phyloP scores from a whole-genome alignment of 2,329 filamentous ascomycete genomes.

The Trichoderma asperellum region DNA sequence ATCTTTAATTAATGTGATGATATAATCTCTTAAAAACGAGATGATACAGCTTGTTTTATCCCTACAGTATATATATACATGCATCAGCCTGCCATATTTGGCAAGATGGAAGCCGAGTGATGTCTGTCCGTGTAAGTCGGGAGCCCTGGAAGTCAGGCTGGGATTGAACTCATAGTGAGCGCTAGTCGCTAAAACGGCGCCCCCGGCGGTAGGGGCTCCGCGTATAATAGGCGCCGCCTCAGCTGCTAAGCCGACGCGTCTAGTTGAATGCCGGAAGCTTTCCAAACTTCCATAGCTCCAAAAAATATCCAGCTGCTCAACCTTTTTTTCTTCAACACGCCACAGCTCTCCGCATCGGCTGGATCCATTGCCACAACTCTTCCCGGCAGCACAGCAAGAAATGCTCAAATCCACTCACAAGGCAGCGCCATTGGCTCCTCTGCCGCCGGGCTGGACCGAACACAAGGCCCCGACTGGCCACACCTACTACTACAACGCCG shows the following conservation, averaged over 20 bases:
- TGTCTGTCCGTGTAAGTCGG: background rate
- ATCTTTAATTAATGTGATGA: background rate
- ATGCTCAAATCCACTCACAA: constrained; percentile 80
- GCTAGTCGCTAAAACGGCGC: background rate
- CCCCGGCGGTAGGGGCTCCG: background rate
- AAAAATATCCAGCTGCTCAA: constrained; percentile 16
- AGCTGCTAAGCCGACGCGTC: background rate
- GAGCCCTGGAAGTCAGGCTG: background rate
- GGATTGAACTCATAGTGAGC: background rate
- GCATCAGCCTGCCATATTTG: background rate
- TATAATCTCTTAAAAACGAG: background rate
- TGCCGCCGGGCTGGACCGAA: constrained; percentile 87
- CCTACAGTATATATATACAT: background rate
- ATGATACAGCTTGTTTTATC: background rate
- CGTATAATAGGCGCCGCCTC: background rate
- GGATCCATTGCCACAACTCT: background rate
- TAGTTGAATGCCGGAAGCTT: background rate
- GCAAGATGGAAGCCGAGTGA: background rate
- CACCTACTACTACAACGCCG: constrained; percentile 83
- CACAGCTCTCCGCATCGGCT: background rate
- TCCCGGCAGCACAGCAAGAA: background rate
- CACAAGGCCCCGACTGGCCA: constrained; percentile 88
- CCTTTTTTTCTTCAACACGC: background rate
- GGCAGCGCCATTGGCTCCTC: constrained; percentile 55
- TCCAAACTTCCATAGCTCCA: background rate